Percentiles rank a stretch among this genome's conserved stretches.
Evolutionary conservation across 345 rosid genomes (phyloP).

Genomic region (Salix viminalis): DNA sequence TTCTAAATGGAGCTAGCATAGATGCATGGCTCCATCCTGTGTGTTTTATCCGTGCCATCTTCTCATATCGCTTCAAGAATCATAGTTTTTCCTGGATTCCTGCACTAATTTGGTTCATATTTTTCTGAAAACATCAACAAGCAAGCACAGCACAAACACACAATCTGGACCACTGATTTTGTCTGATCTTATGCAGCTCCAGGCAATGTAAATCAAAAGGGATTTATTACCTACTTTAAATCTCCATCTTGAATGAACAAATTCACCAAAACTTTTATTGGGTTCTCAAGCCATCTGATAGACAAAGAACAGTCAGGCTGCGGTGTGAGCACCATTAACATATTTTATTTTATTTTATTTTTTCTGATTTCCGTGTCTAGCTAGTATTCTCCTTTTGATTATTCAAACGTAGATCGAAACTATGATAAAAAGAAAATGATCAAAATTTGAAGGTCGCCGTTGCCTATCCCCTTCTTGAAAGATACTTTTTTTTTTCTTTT

Average conservation of each 20-base stretch:
- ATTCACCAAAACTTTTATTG: background rate
- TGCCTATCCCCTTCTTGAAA: background rate
- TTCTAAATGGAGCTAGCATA: background rate
- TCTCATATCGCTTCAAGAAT: background rate
- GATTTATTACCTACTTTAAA: background rate
- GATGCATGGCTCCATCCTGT: background rate
- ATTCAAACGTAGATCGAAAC: background rate
- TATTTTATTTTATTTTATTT: background rate
- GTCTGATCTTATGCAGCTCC: background rate
- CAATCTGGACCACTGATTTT: background rate
- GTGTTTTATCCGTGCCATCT: background rate
- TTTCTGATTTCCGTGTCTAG: background rate
- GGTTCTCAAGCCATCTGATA: background rate
- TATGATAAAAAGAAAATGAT: background rate
- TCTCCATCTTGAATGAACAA: background rate
- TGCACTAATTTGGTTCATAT: background rate
- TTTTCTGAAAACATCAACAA: background rate
- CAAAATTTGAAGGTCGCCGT: background rate
- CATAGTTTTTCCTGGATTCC: background rate
- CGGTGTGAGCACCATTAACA: background rate
- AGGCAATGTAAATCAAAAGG: background rate
- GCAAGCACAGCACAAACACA: background rate
- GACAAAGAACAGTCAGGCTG: background rate
- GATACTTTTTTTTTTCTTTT: background rate
- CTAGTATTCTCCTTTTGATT: background rate